These are phyloP conservation scores for Hevea brasiliensis DNA, from an alignment of 345 rosid species.

Conservation along the genomic window DNA sequence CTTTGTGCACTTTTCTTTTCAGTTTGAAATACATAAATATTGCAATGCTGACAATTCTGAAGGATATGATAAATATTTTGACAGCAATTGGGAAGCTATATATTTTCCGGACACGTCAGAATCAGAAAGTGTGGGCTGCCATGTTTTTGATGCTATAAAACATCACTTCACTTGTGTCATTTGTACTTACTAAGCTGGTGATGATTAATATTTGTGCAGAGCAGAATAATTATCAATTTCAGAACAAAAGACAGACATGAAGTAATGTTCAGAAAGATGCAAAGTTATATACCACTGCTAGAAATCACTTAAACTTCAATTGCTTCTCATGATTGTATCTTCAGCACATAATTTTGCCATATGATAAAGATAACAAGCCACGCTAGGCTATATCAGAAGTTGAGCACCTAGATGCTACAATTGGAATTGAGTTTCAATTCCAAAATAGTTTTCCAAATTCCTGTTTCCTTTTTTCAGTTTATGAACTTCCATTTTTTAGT, in stretches of 20 bases:
- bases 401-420: background rate
- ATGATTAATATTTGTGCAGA: background rate
- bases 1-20: conserved; percentile 29
- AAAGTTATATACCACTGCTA: no score
- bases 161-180: background rate
- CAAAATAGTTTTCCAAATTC: background rate
- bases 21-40: conserved; percentile 87
- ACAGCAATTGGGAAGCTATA: conserved; percentile 87
- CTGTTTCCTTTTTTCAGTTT: background rate
- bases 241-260: no score
- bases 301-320: background rate
- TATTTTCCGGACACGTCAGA: conserved; percentile 80
- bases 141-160: conserved; percentile 80
- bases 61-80: conserved; percentile 86
- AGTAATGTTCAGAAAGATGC: no score
- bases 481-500: background rate
- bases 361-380: background rate
- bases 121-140: conserved; percentile 88
- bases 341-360: background rate
- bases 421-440: background rate
- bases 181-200: background rate
- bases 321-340: background rate
- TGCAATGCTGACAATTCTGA: conserved; percentile 95
- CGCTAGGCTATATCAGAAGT: background rate
- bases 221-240: background rate